Evolutionary conservation across 164 flowering plant genomes (phyloP).

Genomic region (Platanus orientalis): DNA sequence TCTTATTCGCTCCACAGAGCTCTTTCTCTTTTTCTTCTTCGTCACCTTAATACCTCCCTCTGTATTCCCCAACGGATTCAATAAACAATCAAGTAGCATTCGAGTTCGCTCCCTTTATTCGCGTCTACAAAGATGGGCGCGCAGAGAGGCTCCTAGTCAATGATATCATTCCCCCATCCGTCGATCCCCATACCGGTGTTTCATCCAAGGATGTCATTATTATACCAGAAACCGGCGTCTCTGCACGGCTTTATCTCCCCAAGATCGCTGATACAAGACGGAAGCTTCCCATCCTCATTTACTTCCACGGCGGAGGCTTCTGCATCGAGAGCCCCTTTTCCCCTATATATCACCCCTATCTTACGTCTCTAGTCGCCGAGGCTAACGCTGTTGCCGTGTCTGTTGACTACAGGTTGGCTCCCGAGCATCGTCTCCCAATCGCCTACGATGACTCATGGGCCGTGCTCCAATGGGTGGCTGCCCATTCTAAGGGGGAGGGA

Average conservation of each 20-base stretch:
- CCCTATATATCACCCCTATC: constrained; percentile 30
- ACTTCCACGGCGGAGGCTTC: no score
- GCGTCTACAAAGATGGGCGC: constrained; percentile 40
- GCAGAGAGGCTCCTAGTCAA: constrained; percentile 31
- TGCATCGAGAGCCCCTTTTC: constrained; percentile 28
- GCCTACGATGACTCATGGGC: no score
- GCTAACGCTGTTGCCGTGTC: constrained; percentile 36
- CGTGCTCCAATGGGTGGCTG: no score
- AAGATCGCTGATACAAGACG: constrained; percentile 13
- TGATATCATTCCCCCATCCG: no score
- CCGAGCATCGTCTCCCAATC: constrained; percentile 50
- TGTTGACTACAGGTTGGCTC: constrained; percentile 47
- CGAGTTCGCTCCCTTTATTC: constrained; percentile 37
- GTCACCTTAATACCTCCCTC: no score
- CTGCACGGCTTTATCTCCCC: constrained; percentile 34
- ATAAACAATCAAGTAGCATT: constrained; percentile 13
- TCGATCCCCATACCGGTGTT: no score
- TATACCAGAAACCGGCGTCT: no score
- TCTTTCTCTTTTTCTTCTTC: no score
- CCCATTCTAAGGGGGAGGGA: constrained; percentile 4
- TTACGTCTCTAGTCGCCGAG: constrained; percentile 28
- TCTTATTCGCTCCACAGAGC: no score
- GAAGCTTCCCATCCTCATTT: constrained; percentile 41
- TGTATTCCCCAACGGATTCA: no score
- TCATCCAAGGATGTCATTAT: no score